Conservation (phyloP, 345 rosid genomes). For the Zanthoxylum bungeanum region DNA sequence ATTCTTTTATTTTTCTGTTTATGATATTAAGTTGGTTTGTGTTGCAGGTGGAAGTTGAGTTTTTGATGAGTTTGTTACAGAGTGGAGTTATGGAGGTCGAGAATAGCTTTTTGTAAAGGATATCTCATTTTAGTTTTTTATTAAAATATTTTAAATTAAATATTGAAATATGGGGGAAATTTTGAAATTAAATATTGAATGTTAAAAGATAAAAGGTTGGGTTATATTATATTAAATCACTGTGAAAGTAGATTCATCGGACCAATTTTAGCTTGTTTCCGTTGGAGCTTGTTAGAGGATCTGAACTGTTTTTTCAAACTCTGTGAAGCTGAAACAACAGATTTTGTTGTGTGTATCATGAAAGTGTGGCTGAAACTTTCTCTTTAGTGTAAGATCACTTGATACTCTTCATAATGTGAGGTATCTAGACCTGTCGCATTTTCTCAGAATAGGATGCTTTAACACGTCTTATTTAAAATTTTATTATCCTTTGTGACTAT, state of each 20-base stretch:
- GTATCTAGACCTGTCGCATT: no score
- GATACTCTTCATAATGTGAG: no score
- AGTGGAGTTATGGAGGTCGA: constrained; percentile 17
- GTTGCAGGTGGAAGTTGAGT: constrained; percentile 28
- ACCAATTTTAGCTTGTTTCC: neutral
- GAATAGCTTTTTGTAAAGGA: constrained; percentile 5
- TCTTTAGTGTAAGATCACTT: no score
- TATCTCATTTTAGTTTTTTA: neutral
- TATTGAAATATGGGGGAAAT: neutral
- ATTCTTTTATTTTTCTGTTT: neutral
- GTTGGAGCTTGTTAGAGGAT: neutral
- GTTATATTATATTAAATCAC: neutral
- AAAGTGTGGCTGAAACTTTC: no score
- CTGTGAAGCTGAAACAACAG: neutral
- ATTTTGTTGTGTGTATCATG: neutral
- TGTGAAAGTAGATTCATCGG: neutral
- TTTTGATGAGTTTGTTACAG: constrained; percentile 27
- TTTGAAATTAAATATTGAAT: neutral
- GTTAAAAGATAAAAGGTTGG: neutral
- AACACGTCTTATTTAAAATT: neutral
- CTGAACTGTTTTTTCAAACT: neutral
- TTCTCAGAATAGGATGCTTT: neutral
- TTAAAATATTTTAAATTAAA: no score
- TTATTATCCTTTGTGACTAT: neutral
- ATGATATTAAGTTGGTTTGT: neutral